Percentiles rank a stretch among this genome's conserved stretches.
Evolutionary conservation across 768 basidiomycete genomes (phyloP).

Genomic region (Rhodosporidiobolus odoratus): DNA sequence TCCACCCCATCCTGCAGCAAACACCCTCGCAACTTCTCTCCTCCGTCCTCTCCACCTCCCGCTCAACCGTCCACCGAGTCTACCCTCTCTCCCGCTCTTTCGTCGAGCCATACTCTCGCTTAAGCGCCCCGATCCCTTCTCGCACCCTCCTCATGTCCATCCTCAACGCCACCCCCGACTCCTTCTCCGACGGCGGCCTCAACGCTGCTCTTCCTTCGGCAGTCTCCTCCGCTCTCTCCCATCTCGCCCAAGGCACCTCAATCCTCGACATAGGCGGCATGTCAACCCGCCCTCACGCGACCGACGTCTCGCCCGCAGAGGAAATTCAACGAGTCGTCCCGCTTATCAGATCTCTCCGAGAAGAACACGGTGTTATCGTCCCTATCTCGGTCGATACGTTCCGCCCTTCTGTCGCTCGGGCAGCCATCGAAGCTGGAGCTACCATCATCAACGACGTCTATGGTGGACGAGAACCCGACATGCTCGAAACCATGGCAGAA

Average conservation of each 20-base stretch:
- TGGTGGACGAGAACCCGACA: conserved; percentile 55
- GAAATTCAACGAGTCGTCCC: conserved; percentile 71
- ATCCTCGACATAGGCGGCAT: conserved; percentile 92
- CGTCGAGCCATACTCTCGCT: conserved; percentile 31
- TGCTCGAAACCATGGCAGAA: conserved; percentile 49
- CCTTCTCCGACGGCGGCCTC: conserved; percentile 80
- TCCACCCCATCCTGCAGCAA: conserved; percentile 59
- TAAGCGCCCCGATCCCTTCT: conserved; percentile 34
- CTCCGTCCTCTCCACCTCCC: conserved; percentile 15
- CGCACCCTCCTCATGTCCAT: conserved; percentile 78
- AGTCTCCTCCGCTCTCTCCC: conserved; percentile 44
- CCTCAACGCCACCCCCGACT: conserved; percentile 88
- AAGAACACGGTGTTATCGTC: conserved; percentile 46
- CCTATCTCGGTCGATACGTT: conserved; percentile 84
- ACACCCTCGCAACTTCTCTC: conserved; percentile 49
- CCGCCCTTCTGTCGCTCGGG: conserved; percentile 70
- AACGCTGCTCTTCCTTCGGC: conserved; percentile 56
- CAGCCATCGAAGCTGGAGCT: conserved; percentile 72
- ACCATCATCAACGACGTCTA: conserved; percentile 92
- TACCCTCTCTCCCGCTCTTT: conserved; percentile 59
- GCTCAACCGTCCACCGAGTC: conserved; percentile 62
- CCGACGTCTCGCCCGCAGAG: conserved; percentile 60
- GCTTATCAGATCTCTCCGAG: conserved; percentile 57
- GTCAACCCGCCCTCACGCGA: conserved; percentile 79
- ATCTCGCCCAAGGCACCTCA: conserved; percentile 55